Percentiles rank a stretch among this genome's conserved stretches.
Evolutionary conservation across 2,329 filamentous ascomycete genomes (phyloP).

Genomic region (Xylaria arbuscula): DNA sequence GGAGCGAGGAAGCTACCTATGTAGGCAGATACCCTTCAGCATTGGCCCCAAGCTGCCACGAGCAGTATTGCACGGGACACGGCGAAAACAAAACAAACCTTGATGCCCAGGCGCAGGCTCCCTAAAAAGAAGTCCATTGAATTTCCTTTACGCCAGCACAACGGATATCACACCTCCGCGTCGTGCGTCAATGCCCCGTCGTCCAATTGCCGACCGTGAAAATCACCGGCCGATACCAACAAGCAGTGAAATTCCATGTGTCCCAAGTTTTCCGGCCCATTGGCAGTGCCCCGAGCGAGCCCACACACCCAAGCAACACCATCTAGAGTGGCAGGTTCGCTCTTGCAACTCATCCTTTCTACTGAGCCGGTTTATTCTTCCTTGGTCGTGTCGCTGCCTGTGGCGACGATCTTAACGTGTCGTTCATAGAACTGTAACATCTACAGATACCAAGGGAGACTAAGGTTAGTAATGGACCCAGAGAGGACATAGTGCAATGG

Average conservation of each 20-base stretch:
- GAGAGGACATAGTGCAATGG: neutral
- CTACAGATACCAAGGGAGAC: conserved; percentile 49
- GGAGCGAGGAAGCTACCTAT: conserved; percentile 1
- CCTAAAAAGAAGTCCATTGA: conserved; percentile 8
- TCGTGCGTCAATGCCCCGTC: neutral
- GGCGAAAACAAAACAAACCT: neutral
- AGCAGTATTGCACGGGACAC: neutral
- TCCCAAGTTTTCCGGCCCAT: conserved; percentile 1
- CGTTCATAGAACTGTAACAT: conserved; percentile 71
- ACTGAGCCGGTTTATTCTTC: conserved; percentile 32
- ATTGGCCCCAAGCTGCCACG: neutral
- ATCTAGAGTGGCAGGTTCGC: neutral
- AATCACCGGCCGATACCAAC: conserved; percentile 12
- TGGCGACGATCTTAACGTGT: conserved; percentile 65
- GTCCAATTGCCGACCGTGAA: neutral
- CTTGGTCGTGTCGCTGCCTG: conserved; percentile 37
- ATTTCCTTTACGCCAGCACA: conserved; percentile 6
- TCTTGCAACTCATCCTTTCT: neutral
- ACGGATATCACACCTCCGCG: neutral
- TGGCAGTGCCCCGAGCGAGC: neutral
- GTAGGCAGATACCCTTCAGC: neutral
- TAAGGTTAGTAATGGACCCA: conserved; percentile 18
- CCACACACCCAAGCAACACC: conserved; percentile 3
- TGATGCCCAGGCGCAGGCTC: neutral
- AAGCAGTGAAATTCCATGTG: conserved; percentile 1